Percentiles rank a stretch among this genome's conserved stretches.
Conservation (phyloP, 345 rosid genomes). For the Populus ilicifolia region DNA sequence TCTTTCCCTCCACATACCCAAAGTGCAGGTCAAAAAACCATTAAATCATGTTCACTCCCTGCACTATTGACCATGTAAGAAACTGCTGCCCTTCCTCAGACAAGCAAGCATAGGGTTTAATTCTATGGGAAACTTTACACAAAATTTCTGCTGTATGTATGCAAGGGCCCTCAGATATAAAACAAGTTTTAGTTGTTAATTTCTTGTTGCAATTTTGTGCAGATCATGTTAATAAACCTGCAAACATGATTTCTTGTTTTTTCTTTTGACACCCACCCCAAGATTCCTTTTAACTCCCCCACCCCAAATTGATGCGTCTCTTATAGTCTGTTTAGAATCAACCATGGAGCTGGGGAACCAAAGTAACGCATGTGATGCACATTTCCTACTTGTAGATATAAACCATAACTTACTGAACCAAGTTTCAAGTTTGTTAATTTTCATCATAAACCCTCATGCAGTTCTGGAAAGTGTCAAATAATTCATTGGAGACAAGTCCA, state of each 20-base stretch:
- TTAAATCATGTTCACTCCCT: neutral
- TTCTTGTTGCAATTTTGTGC: neutral
- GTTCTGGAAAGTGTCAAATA: constrained; percentile 94
- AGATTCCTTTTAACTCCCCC: neutral
- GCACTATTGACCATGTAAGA: neutral
- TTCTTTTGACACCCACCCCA: neutral
- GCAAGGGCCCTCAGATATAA: neutral
- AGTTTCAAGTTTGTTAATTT: constrained; percentile 1
- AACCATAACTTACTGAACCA: neutral
- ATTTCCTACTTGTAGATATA: neutral
- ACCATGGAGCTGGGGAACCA: neutral
- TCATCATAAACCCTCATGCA: constrained; percentile 28
- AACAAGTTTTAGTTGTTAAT: neutral
- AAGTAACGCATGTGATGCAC: neutral
- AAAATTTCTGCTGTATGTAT: neutral
- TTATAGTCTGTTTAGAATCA: neutral
- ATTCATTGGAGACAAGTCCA: constrained; percentile 89
- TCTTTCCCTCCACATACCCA: neutral
- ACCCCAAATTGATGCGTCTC: neutral
- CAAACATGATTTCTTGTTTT: neutral
- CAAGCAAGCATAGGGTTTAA: neutral
- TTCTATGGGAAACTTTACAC: neutral
- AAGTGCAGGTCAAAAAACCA: neutral
- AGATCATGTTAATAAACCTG: neutral
- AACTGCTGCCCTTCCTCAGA: neutral